Percentiles rank a stretch among this genome's conserved stretches.
phyloP scores from a whole-genome alignment of 2,329 filamentous ascomycete genomes.

The Immersiporthe knoxdaviesiana region DNA sequence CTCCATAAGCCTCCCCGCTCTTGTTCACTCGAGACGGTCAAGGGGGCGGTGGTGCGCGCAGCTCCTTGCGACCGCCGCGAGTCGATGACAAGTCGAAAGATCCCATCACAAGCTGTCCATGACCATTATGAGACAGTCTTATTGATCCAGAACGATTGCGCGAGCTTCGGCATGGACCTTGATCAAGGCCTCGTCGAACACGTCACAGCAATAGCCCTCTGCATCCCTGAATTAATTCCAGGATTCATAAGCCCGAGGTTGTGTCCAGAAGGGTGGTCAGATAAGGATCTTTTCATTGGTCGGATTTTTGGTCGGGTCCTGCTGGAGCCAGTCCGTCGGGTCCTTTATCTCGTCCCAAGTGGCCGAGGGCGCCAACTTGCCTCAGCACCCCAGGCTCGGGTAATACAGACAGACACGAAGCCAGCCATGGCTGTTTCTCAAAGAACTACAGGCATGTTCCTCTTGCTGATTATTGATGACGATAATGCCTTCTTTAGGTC shows the following conservation, averaged over 20 bases:
- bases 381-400: neutral
- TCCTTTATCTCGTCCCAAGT: slow-evolving; percentile 2
- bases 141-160: neutral
- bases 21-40: neutral
- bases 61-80: neutral
- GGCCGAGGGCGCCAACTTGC: neutral
- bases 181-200: neutral
- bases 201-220: neutral
- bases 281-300: slow-evolving; percentile 1
- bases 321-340: slow-evolving; percentile 19
- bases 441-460: neutral
- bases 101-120: too few relatives aligned
- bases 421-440: neutral
- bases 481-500: neutral
- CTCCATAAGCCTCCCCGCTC: neutral
- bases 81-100: neutral
- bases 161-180: neutral
- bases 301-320: slow-evolving; percentile 3
- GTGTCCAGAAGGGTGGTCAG: slow-evolving; percentile 7
- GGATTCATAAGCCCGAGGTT: neutral
- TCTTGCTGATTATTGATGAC: neutral
- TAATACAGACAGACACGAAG: neutral
- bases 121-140: neutral
- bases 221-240: neutral
- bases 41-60: neutral